A percentile compares a stretch with the other conserved stretches of the same genome.
Conservation (phyloP, 805 yeast genomes). For the Cyberlindnera misumaiensis region DNA sequence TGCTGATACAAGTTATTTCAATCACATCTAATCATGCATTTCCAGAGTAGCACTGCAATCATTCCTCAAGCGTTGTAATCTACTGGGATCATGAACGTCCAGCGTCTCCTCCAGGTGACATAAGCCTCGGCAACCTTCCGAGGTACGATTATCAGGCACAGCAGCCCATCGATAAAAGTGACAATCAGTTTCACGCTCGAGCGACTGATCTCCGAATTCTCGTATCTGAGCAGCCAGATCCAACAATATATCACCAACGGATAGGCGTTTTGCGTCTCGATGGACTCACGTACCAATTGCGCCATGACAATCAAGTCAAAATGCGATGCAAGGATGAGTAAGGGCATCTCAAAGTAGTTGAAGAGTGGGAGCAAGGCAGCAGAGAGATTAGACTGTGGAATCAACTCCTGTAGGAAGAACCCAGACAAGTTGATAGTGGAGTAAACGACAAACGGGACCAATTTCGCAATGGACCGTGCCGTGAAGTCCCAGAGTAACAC, state of each 20-base stretch:
- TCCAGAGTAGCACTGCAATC: background rate
- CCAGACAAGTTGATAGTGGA: conserved; percentile 33
- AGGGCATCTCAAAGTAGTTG: conserved; percentile 31
- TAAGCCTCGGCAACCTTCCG: conserved; percentile 3
- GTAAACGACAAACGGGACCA: conserved; percentile 35
- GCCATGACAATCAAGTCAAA: conserved; percentile 30
- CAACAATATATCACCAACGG: conserved; percentile 28
- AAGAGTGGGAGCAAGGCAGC: conserved; percentile 31
- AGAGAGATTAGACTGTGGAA: conserved; percentile 27
- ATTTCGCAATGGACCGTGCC: conserved; percentile 25
- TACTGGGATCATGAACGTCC: conserved; percentile 12
- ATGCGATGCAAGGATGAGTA: conserved; percentile 31
- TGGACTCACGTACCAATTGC: conserved; percentile 25
- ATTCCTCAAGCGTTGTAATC: background rate
- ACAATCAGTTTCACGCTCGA: conserved; percentile 15
- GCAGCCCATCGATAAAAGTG: conserved; percentile 6
- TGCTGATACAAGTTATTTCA: background rate
- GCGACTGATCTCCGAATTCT: conserved; percentile 25
- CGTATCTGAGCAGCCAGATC: conserved; percentile 33
- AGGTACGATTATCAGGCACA: conserved; percentile 5
- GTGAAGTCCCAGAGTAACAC: conserved; percentile 34
- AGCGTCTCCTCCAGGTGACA: conserved; percentile 7
- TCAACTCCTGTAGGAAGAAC: conserved; percentile 27
- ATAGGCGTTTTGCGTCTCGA: conserved; percentile 20
- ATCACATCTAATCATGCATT: background rate